Conservation (phyloP, 2,329 filamentous ascomycete species). For the Fulvia fulva region DNA sequence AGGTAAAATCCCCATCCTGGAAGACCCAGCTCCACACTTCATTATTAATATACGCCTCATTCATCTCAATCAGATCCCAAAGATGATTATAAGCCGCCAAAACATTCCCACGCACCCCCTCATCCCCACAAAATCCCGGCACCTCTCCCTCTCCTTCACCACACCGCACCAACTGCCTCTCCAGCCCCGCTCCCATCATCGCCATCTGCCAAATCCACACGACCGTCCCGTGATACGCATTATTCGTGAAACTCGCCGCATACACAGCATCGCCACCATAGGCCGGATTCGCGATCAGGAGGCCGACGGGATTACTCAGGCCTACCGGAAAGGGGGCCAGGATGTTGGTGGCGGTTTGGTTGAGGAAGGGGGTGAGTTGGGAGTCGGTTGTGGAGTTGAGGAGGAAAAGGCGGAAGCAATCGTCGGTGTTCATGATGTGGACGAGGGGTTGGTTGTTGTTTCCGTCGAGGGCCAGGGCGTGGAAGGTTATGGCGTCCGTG, state of each 20-base stretch:
- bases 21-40: constrained; percentile 65
- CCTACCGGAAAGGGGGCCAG: constrained; percentile 57
- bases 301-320: constrained; percentile 52
- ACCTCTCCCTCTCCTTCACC: neutral
- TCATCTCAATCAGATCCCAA: constrained; percentile 58
- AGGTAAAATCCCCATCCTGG: constrained; percentile 43
- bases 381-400: constrained; percentile 51
- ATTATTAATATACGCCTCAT: constrained; percentile 48
- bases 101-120: constrained; percentile 40
- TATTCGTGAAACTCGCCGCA: constrained; percentile 52
- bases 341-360: constrained; percentile 56
- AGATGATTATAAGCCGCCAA: constrained; percentile 54
- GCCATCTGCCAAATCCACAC: constrained; percentile 63
- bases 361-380: constrained; percentile 55
- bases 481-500: constrained; percentile 48
- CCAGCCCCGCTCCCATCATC: constrained; percentile 60
- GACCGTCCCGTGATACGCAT: constrained; percentile 61
- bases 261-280: constrained; percentile 48
- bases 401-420: constrained; percentile 60
- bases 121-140: constrained; percentile 51
- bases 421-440: constrained; percentile 60
- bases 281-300: constrained; percentile 60
- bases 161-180: constrained; percentile 55
- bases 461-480: constrained; percentile 56
- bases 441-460: constrained; percentile 49